Base-by-base conservation (phyloP, 129 eudicot species). In the Ambrosia trifida region DNA sequence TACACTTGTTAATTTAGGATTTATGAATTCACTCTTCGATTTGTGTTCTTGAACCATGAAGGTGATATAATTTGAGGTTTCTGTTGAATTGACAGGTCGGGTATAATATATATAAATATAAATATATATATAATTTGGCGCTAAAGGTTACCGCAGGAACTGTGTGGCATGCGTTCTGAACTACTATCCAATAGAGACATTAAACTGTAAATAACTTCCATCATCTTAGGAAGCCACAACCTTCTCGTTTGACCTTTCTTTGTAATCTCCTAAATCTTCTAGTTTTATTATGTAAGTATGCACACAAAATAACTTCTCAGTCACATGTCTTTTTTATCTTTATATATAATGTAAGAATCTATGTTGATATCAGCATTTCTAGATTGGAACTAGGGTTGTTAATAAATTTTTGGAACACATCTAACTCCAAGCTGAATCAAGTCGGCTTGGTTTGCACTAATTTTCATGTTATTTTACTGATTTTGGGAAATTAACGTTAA, bases 141-240 rank as follows among this genome's bases (percentile, higher is more conserved):
- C 71, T 63, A n/a, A 40, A 64, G 32, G 70, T 64, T 47, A 28
- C 44, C 4, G 54, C 56, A 16, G 56, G 41, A 57, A 24, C 66
- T 17, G 32, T 60, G 28, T 9, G 8, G 50, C 14, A 32, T 33
- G 46, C 12, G 8, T 28, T 47, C 54, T 32, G 35, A 45, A 45
- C 32, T 47, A 47, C 66, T 46, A 46, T 43, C 31, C 24, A 61
- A 1, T 32, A 14, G 51, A 64, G 63, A 43, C 70, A 49, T 51
- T 16, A 50, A 64, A 63, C 17, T 74, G 78, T 63, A 74, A 13
- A 74, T 74, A 47, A 68, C 62, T 68, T 30, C 45, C 57, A 58
- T 40, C 30, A 40, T 58, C 67, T 43, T 57, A 71, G 41, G 66
- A 71, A 41, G 67, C 57, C 57, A 71, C 57, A 28, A 17, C 31